phyloP scores from a whole-genome alignment of 2,329 filamentous ascomycete genomes.

The Aspergillus pseudotamarii region DNA sequence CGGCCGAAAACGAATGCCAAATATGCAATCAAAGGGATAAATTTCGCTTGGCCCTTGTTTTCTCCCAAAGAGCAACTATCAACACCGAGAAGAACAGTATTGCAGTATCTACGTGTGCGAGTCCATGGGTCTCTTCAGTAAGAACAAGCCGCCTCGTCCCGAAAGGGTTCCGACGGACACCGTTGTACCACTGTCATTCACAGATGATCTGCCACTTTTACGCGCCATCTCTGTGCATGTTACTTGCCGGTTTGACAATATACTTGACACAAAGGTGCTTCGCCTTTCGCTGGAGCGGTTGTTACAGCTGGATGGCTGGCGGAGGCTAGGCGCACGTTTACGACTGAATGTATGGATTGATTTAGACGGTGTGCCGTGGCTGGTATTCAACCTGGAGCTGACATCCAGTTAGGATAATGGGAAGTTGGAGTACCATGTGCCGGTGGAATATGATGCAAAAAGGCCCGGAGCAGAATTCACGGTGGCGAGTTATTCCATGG shows the following conservation, averaged over 20 bases:
- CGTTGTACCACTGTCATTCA: neutral
- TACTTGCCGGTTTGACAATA: constrained; percentile 47
- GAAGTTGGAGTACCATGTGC: constrained; percentile 47
- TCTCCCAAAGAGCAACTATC: too few relatives aligned
- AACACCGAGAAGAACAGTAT: too few relatives aligned
- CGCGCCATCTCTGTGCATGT: neutral
- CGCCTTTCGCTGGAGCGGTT: constrained; percentile 39
- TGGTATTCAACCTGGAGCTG: neutral
- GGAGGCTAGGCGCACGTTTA: constrained; percentile 49
- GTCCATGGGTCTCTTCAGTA: too few relatives aligned
- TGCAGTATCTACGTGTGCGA: too few relatives aligned
- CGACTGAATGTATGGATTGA: constrained; percentile 35
- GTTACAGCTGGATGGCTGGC: constrained; percentile 47
- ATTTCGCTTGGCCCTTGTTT: too few relatives aligned
- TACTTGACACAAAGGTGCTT: constrained; percentile 46
- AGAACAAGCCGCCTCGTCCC: too few relatives aligned
- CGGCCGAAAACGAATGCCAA: too few relatives aligned
- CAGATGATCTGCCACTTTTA: neutral
- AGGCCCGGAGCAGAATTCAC: constrained; percentile 47
- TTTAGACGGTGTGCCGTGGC: neutral
- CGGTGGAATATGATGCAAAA: constrained; percentile 34
- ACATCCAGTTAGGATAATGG: constrained; percentile 19
- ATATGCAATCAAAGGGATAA: too few relatives aligned
- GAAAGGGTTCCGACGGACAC: neutral
- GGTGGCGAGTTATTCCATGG: constrained; percentile 37